A percentile compares a stretch with the other conserved stretches of the same genome.
Conservation (phyloP, 495 filamentous ascomycete species). For the Pseudotulostoma volvatum region DNA sequence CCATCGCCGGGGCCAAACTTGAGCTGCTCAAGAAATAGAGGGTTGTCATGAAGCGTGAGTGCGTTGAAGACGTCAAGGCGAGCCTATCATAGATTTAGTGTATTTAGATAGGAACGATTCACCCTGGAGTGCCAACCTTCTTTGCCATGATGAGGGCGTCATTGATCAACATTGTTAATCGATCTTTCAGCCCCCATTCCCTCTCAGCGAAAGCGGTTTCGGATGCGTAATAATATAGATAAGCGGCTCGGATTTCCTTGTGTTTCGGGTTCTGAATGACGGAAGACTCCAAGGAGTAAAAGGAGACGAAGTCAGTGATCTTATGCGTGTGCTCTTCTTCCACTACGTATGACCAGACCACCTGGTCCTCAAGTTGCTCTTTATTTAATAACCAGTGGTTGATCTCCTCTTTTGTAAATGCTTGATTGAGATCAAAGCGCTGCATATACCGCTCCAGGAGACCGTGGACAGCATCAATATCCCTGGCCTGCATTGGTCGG, state of each 20-base stretch:
- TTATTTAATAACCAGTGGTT: constrained; percentile 77
- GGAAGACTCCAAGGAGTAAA: constrained; percentile 85
- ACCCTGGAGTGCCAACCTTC: constrained; percentile 25
- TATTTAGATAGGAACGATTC: background rate
- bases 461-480: constrained; percentile 58
- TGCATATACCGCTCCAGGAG: constrained; percentile 64
- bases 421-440: constrained; percentile 69
- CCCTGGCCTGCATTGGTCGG: constrained; percentile 64
- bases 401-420: constrained; percentile 61
- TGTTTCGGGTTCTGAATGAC: constrained; percentile 70
- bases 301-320: constrained; percentile 92
- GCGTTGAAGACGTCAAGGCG: constrained; percentile 96
- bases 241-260: constrained; percentile 64
- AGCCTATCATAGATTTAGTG: constrained; percentile 21
- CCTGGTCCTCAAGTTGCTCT: constrained; percentile 45
- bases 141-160: constrained; percentile 84
- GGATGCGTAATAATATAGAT: constrained; percentile 90
- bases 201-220: constrained; percentile 55
- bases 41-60: constrained; percentile 82
- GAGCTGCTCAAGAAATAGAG: constrained; percentile 76
- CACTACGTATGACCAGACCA: constrained; percentile 83
- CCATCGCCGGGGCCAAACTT: constrained; percentile 92
- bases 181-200: constrained; percentile 42
- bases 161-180: constrained; percentile 60
- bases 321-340: constrained; percentile 59